Evolutionary conservation across 1,284 basidiomycete genomes (phyloP).

Genomic region (Puccinia sorghi): DNA sequence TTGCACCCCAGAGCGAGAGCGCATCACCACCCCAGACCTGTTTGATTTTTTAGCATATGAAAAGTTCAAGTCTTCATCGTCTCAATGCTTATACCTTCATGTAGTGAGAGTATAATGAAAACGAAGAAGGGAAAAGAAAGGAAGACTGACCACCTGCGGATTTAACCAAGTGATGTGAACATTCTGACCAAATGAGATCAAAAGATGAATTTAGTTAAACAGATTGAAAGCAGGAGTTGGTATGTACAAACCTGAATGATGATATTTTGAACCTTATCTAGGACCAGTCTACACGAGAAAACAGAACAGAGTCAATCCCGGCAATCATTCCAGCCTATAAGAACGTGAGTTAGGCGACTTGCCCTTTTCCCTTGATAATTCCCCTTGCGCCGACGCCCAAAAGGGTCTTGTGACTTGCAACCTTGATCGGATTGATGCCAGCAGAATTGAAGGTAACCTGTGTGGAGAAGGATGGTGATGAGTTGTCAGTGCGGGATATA

Average conservation of each 20-base stretch:
- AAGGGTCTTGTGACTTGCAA: conserved; percentile 38
- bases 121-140: neutral
- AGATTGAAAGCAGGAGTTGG: neutral
- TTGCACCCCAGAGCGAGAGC: conserved; percentile 1
- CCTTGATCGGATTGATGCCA: conserved; percentile 2
- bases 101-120: neutral
- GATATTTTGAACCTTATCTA: conserved; percentile 20
- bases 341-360: neutral
- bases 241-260: conserved; percentile 27
- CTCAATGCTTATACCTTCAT: neutral
- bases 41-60: neutral
- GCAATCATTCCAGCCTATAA: neutral
- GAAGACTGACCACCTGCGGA: conserved; percentile 27
- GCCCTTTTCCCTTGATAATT: conserved; percentile 49
- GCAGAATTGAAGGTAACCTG: conserved; percentile 15
- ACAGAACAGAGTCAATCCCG: neutral
- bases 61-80: neutral
- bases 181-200: conserved; percentile 13
- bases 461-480: neutral
- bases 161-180: conserved; percentile 29
- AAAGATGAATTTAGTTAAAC: neutral
- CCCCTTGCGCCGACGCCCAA: conserved; percentile 27
- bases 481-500: neutral
- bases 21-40: conserved; percentile 50
- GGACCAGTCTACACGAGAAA: neutral